phyloP scores from a whole-genome alignment of 75 land plant genomes.

The Pseudotsuga menziesii region DNA sequence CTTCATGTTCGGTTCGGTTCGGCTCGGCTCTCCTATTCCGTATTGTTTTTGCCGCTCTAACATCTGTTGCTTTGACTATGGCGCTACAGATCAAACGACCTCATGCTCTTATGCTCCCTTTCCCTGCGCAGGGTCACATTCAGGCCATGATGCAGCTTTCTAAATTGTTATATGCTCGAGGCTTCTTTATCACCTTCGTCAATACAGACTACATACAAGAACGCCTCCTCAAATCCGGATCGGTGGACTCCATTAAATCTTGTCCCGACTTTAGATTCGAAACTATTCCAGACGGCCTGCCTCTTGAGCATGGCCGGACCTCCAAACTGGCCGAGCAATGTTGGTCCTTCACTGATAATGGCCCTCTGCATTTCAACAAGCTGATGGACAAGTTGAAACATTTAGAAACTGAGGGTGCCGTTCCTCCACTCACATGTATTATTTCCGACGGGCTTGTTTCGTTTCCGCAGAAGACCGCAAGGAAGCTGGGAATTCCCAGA shows the following conservation, averaged over 20 bases:
- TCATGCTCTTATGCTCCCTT: slow-evolving; percentile 1
- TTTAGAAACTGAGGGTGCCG: not conserved
- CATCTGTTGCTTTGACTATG: not conserved
- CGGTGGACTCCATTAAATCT: not conserved
- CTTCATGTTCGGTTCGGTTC: too few relatives aligned
- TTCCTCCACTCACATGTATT: slow-evolving; percentile 42
- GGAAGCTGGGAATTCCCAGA: slow-evolving; percentile 30
- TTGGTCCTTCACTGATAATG: slow-evolving; percentile 12
- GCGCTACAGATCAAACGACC: not conserved
- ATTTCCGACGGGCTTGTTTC: slow-evolving; percentile 32
- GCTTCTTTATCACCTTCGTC: not conserved
- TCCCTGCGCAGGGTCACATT: slow-evolving; percentile 10
- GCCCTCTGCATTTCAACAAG: slow-evolving; percentile 8
- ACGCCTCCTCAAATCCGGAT: not conserved
- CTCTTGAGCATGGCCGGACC: slow-evolving; percentile 14
- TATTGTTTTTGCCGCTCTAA: too few relatives aligned
- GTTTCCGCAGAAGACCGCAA: slow-evolving; percentile 35
- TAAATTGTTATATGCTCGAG: not conserved
- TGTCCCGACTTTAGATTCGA: slow-evolving; percentile 11
- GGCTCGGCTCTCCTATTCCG: too few relatives aligned
- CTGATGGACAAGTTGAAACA: slow-evolving; percentile 17
- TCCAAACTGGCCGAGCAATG: slow-evolving; percentile 20
- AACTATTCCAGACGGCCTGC: slow-evolving; percentile 22
- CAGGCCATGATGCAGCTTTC: slow-evolving; percentile 9
- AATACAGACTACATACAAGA: slow-evolving; percentile 3